These are phyloP conservation scores for Pulveroboletus sp. DNA, from an alignment of 768 basidiomycete genomes.

Conservation along the genomic window DNA sequence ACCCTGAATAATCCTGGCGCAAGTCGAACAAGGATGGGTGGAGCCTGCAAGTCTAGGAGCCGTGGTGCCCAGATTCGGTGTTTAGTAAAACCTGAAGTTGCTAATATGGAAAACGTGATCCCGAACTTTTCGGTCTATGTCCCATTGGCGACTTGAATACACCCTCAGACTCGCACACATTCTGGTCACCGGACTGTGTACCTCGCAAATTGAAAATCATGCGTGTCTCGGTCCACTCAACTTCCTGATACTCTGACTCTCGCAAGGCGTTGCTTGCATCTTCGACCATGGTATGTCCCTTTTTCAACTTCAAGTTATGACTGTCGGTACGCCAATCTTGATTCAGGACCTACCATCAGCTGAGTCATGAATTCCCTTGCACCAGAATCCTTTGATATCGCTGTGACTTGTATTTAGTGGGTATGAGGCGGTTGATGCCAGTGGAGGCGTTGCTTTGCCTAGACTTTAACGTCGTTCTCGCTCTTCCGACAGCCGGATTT, in stretches of 20 bases:
- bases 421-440: slow-evolving; percentile 66
- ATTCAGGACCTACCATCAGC: slow-evolving; percentile 50
- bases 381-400: slow-evolving; percentile 47
- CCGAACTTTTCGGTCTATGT: too few relatives aligned
- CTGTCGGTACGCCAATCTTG: slow-evolving; percentile 26
- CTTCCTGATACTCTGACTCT: slow-evolving; percentile 56
- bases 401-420: slow-evolving; percentile 6
- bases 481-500: slow-evolving; percentile 66
- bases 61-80: too few relatives aligned
- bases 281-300: slow-evolving; percentile 49
- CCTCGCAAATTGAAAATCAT: too few relatives aligned
- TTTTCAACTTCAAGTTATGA: slow-evolving; percentile 1
- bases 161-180: too few relatives aligned
- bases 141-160: too few relatives aligned
- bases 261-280: slow-evolving; percentile 52
- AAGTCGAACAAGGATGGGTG: too few relatives aligned
- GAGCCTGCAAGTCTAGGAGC: too few relatives aligned
- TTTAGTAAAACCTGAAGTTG: too few relatives aligned
- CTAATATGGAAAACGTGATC: too few relatives aligned
- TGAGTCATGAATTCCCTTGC: slow-evolving; percentile 71
- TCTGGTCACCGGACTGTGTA: too few relatives aligned
- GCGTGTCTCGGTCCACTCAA: slow-evolving; percentile 47
- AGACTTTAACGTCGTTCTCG: slow-evolving; percentile 65
- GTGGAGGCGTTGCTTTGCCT: slow-evolving; percentile 68
- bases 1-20: too few relatives aligned